phyloP scores from a whole-genome alignment of 805 yeast genomes.

The Trichomonascus vanleenenianus region DNA sequence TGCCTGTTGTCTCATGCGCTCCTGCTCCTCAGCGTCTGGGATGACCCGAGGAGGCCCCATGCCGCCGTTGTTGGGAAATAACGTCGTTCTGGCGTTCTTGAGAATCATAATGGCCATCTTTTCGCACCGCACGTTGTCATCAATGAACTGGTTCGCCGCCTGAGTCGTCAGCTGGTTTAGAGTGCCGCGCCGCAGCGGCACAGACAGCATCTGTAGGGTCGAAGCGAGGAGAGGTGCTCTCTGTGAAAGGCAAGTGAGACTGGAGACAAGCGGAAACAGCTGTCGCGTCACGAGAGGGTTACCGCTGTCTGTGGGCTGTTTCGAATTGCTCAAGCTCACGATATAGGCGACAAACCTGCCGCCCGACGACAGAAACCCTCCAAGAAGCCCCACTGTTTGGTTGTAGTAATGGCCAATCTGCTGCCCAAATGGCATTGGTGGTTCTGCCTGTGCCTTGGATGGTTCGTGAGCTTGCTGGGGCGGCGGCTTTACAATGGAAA shows the following conservation, averaged over 20 bases:
- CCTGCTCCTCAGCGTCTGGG: slow-evolving; percentile 37
- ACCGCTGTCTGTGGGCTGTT: background rate
- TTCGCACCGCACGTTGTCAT: slow-evolving; percentile 9
- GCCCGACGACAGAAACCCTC: slow-evolving; percentile 2
- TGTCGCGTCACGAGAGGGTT: slow-evolving; percentile 7
- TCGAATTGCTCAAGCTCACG: slow-evolving; percentile 7
- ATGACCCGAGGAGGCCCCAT: slow-evolving; percentile 41
- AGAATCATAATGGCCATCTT: slow-evolving; percentile 20
- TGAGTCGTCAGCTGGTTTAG: slow-evolving; percentile 14
- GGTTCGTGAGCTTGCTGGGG: background rate
- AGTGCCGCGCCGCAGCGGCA: slow-evolving; percentile 11
- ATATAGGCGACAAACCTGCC: slow-evolving; percentile 13
- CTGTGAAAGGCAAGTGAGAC: slow-evolving; percentile 5
- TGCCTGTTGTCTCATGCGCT: slow-evolving; percentile 17
- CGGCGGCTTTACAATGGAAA: slow-evolving; percentile 4
- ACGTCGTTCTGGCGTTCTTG: slow-evolving; percentile 28
- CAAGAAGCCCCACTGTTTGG: slow-evolving; percentile 3
- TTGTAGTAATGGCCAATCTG: slow-evolving; percentile 9
- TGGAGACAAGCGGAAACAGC: slow-evolving; percentile 11
- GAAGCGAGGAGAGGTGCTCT: slow-evolving; percentile 14
- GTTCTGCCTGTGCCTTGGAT: background rate
- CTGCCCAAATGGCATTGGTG: background rate
- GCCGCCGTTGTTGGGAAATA: slow-evolving; percentile 44
- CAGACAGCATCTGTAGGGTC: slow-evolving; percentile 4
- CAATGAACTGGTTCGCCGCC: slow-evolving; percentile 9